A percentile compares a stretch with the other conserved stretches of the same genome.
Conservation (phyloP, 768 basidiomycete genomes). For the Agaricus bisporus region DNA sequence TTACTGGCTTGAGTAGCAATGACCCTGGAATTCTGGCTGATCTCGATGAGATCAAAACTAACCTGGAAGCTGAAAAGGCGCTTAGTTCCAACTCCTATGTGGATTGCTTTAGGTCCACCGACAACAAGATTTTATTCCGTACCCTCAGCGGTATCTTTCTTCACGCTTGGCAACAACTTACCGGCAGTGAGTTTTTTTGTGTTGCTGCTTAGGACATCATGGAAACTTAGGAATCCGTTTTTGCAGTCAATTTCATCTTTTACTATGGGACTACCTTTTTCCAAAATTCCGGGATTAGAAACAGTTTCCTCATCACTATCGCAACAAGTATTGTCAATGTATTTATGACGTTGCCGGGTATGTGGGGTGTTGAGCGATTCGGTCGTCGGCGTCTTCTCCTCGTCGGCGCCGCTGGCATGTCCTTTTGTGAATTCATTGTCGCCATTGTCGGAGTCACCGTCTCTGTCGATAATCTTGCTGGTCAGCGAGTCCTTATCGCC, state of each 20-base stretch:
- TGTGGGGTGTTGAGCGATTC: constrained; percentile 76
- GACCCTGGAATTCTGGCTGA: constrained; percentile 51
- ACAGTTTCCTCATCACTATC: constrained; percentile 59
- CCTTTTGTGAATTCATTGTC: constrained; percentile 78
- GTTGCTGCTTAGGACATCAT: neutral
- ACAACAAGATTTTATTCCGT: constrained; percentile 59
- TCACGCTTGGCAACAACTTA: constrained; percentile 71
- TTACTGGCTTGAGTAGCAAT: constrained; percentile 47
- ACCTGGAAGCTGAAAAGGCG: constrained; percentile 56
- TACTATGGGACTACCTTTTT: constrained; percentile 71
- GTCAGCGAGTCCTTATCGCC: constrained; percentile 58
- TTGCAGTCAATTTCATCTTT: constrained; percentile 62
- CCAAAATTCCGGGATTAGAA: constrained; percentile 44
- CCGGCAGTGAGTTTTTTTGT: constrained; percentile 40
- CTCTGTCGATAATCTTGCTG: constrained; percentile 36
- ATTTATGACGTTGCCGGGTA: constrained; percentile 71
- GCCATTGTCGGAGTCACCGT: constrained; percentile 50
- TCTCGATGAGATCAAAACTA: constrained; percentile 40
- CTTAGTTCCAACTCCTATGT: constrained; percentile 58
- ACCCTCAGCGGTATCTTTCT: constrained; percentile 82
- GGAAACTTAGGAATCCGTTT: neutral
- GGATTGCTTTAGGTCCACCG: constrained; percentile 50
- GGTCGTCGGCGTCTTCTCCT: constrained; percentile 80
- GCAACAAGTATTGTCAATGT: constrained; percentile 75
- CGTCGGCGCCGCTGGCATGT: constrained; percentile 78